phyloP scores from a whole-genome alignment of 2,329 filamentous ascomycete species.

The Mycogone perniciosa region DNA sequence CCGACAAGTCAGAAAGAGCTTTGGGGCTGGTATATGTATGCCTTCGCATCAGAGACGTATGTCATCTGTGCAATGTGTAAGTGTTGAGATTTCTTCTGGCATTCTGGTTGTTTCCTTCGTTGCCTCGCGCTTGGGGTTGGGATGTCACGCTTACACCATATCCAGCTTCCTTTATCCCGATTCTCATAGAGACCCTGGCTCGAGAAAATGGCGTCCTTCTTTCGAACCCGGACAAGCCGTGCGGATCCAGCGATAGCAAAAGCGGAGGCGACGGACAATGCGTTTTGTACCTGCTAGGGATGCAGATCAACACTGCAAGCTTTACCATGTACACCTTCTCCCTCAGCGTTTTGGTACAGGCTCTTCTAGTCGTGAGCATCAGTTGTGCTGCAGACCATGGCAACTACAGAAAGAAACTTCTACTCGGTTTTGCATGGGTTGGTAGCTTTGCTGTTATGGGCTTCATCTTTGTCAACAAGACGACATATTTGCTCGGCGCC shows the following conservation, averaged over 20 bases:
- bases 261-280: constrained; percentile 59
- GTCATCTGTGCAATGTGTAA: constrained; percentile 73
- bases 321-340: constrained; percentile 99
- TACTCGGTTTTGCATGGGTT: constrained; percentile 76
- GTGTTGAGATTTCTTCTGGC: constrained; percentile 24
- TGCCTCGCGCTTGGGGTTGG: too few relatives aligned
- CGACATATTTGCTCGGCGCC: constrained; percentile 73
- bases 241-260: constrained; percentile 57
- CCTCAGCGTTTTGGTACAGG: constrained; percentile 81
- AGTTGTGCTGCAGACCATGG: constrained; percentile 95
- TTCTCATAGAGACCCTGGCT: constrained; percentile 87
- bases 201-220: constrained; percentile 85
- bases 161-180: constrained; percentile 86
- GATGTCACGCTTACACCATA: too few relatives aligned
- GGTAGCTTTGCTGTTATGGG: constrained; percentile 82
- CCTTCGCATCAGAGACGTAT: constrained; percentile 94
- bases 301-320: constrained; percentile 89
- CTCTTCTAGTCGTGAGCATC: constrained; percentile 89
- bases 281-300: constrained; percentile 71
- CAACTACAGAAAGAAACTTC: constrained; percentile 78
- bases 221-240: constrained; percentile 69
- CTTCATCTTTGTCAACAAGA: constrained; percentile 71
- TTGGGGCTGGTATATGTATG: constrained; percentile 91
- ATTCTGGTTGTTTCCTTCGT: background rate
- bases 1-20: constrained; percentile 84